Conservation (phyloP, 2,329 filamentous ascomycete genomes). For the Sphaerostilbella broomeana region DNA sequence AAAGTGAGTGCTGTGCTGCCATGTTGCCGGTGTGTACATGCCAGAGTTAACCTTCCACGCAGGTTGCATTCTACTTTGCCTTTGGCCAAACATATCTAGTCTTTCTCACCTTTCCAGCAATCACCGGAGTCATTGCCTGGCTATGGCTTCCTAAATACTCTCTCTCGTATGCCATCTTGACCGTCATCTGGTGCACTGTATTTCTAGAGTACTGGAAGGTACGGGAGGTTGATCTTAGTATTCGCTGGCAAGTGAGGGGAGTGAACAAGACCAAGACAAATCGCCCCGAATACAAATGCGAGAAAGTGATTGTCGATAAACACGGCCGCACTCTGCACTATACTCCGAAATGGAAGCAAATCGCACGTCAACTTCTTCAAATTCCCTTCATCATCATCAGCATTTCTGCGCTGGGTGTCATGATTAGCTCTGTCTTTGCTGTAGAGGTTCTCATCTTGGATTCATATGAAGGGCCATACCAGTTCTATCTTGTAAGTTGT, state of each 20-base stretch:
- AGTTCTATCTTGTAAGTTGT: constrained; percentile 52
- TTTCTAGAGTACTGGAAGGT: constrained; percentile 80
- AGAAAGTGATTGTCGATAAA: constrained; percentile 54
- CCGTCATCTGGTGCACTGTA: constrained; percentile 62
- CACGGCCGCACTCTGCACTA: constrained; percentile 55
- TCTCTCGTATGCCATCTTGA: constrained; percentile 58
- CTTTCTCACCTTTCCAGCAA: constrained; percentile 63
- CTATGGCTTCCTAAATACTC: constrained; percentile 64
- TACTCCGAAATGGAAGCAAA: constrained; percentile 59
- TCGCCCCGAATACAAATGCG: constrained; percentile 57
- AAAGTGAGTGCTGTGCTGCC: constrained; percentile 32
- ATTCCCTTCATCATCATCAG: constrained; percentile 61
- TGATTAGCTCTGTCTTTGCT: constrained; percentile 64
- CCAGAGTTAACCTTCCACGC: not conserved
- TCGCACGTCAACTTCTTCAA: constrained; percentile 60
- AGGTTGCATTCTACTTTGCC: constrained; percentile 76
- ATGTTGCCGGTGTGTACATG: not conserved
- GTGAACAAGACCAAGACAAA: constrained; percentile 61
- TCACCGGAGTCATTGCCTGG: constrained; percentile 63
- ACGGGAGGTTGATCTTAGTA: constrained; percentile 61
- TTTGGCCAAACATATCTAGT: constrained; percentile 71
- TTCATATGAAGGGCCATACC: constrained; percentile 63
- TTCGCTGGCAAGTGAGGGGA: constrained; percentile 66
- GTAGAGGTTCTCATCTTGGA: constrained; percentile 72
- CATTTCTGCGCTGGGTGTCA: constrained; percentile 51